Evolutionary conservation across 2,329 filamentous ascomycete genomes (phyloP).

Genomic region (Juglanconis juglandina): DNA sequence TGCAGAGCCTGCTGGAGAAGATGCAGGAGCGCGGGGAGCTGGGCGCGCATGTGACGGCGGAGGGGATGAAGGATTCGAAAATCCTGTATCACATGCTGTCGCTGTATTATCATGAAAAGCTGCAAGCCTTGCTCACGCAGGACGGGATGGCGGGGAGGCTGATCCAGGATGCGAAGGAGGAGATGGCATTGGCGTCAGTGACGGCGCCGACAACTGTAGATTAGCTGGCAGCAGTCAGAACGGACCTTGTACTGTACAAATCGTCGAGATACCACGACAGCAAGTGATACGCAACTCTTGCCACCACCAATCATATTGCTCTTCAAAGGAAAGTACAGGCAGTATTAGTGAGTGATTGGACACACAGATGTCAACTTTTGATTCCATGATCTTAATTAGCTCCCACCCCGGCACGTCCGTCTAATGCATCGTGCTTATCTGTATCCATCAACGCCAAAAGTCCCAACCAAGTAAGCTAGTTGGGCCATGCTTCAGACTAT

Average conservation of each 20-base stretch:
- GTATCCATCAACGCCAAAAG: conserved; percentile 3
- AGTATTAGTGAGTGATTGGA: neutral
- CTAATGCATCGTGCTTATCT: neutral
- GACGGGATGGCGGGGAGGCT: neutral
- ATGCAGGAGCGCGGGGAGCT: conserved; percentile 1
- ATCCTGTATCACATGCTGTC: conserved; percentile 10
- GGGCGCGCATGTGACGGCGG: neutral
- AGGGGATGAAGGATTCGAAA: conserved; percentile 8
- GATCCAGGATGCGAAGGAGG: conserved; percentile 1
- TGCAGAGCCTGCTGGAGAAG: conserved; percentile 6
- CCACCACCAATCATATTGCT: neutral
- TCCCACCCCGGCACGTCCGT: neutral
- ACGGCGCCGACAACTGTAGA: neutral
- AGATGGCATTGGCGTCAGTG: neutral
- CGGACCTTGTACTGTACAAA: neutral
- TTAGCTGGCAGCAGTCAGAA: neutral
- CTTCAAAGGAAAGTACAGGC: neutral
- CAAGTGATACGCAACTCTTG: neutral
- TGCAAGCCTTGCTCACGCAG: neutral
- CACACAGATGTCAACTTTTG: neutral
- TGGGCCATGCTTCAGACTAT: neutral
- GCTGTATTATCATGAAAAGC: conserved; percentile 13
- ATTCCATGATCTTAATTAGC: neutral
- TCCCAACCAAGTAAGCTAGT: neutral
- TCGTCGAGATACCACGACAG: neutral